Percentiles rank a stretch among this genome's conserved stretches.
These are phyloP conservation scores for Sphaerosporella brunnea DNA, from an alignment of 495 filamentous ascomycete genomes.

Conservation along the genomic window DNA sequence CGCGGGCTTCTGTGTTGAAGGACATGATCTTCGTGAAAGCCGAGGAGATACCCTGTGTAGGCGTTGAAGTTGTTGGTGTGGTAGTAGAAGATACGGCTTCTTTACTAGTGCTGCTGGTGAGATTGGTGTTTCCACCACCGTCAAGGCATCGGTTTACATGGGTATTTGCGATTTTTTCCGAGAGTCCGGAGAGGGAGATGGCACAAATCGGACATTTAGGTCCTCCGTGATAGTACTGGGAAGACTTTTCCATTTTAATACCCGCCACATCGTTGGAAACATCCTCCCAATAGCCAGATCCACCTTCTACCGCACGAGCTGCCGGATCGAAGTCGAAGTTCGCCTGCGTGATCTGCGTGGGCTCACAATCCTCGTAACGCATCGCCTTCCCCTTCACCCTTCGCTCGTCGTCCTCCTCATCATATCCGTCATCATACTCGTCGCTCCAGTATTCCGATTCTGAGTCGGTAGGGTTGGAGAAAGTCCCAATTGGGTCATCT, in stretches of 20 bases:
- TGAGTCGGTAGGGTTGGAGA: too few species aligned
- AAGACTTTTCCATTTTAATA: not conserved
- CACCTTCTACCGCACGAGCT: conserved; percentile 15
- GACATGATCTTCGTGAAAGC: conserved; percentile 90
- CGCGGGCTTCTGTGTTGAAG: conserved; percentile 68
- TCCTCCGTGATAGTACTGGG: too few species aligned
- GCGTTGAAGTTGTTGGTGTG: not conserved
- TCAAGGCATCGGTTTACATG: conserved; percentile 94
- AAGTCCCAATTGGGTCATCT: too few species aligned
- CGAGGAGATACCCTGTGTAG: conserved; percentile 30
- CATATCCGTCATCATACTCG: conserved; percentile 41
- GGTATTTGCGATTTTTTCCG: conserved; percentile 34
- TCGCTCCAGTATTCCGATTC: too few species aligned
- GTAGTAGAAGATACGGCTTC: conserved; percentile 28
- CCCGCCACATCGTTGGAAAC: conserved; percentile 10
- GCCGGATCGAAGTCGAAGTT: conserved; percentile 16
- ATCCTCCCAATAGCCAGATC: conserved; percentile 11
- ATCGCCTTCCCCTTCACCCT: conserved; percentile 28
- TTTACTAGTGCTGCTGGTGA: too few species aligned
- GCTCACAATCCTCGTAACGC: conserved; percentile 18
- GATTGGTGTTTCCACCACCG: conserved; percentile 44
- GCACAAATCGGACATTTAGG: conserved; percentile 18
- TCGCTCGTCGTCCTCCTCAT: conserved; percentile 37
- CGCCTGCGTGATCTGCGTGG: not conserved
- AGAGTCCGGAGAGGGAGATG: conserved; percentile 9